Percentiles rank a stretch among this genome's conserved stretches.
Evolutionary conservation across 306 rosid species (phyloP).

Genomic region (Vigna angularis): DNA sequence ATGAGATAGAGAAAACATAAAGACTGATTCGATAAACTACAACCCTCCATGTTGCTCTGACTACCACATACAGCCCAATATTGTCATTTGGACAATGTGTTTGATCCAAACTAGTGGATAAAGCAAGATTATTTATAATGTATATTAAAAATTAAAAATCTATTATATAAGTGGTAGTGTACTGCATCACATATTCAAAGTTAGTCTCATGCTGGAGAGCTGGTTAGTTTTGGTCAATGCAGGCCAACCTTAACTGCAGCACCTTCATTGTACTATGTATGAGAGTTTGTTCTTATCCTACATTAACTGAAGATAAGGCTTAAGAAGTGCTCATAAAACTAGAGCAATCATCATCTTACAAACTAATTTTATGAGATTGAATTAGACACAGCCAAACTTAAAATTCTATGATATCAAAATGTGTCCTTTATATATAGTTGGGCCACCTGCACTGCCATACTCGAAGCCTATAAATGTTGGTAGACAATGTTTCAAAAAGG

Average conservation of each 20-base stretch:
- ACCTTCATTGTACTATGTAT: background rate
- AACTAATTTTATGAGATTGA: background rate
- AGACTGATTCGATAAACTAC: background rate
- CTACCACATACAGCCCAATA: conserved; percentile 29
- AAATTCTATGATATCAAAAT: no score
- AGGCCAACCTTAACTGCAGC: background rate
- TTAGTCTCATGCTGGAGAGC: background rate
- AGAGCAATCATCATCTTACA: background rate
- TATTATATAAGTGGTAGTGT: background rate
- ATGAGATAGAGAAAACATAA: background rate
- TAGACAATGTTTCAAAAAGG: background rate
- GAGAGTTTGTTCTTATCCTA: background rate
- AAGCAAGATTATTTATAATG: background rate
- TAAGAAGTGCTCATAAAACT: background rate
- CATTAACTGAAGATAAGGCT: background rate
- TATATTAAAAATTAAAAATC: background rate
- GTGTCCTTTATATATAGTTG: background rate
- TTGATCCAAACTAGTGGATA: background rate
- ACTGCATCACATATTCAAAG: background rate
- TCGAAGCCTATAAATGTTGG: background rate
- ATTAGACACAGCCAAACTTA: background rate
- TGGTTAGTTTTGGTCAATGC: background rate
- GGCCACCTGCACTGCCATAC: background rate
- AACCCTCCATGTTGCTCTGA: background rate
- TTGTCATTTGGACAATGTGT: background rate